Evolutionary conservation across 768 basidiomycete species (phyloP).

Genomic region (Mycena floridula): DNA sequence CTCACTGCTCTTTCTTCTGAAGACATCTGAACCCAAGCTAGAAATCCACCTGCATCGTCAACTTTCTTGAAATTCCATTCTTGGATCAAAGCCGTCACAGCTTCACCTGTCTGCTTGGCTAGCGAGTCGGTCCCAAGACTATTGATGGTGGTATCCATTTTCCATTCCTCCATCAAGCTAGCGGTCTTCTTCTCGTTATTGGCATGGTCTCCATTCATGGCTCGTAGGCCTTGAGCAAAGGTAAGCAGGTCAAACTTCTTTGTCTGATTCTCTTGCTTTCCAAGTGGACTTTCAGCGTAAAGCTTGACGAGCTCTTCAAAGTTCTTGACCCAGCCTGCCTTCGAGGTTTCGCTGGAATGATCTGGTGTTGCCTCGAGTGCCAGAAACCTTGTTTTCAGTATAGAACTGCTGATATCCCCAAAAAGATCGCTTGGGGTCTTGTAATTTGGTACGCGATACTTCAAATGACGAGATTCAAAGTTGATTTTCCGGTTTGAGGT

Average conservation of each 20-base stretch:
- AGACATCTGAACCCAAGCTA: slow-evolving; percentile 10
- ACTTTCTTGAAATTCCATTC: slow-evolving; percentile 3
- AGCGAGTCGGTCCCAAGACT: slow-evolving; percentile 10
- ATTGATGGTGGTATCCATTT: not conserved
- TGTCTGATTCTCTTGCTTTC: not conserved
- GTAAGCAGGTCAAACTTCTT: not conserved
- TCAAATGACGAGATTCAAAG: slow-evolving; percentile 9
- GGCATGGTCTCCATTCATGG: slow-evolving; percentile 16
- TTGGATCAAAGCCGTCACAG: slow-evolving; percentile 3
- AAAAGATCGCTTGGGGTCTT: too few species aligned
- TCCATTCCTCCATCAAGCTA: slow-evolving; percentile 4
- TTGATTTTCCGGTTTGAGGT: slow-evolving; percentile 7
- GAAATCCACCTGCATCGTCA: slow-evolving; percentile 10
- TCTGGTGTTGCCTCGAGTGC: not conserved
- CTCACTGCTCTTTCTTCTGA: slow-evolving; percentile 7
- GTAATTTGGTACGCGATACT: slow-evolving; percentile 3
- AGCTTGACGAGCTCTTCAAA: slow-evolving; percentile 3
- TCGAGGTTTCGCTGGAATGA: not conserved
- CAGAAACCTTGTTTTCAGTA: not conserved
- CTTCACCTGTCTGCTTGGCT: not conserved
- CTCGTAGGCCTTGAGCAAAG: slow-evolving; percentile 6
- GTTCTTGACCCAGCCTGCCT: slow-evolving; percentile 6
- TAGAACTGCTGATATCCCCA: not conserved
- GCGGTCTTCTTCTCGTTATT: slow-evolving; percentile 18
- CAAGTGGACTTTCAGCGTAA: not conserved